Percentiles rank a stretch among this genome's conserved stretches.
Conservation (phyloP, 2,329 filamentous ascomycete genomes). For the Atkinsonella hypoxylon region DNA sequence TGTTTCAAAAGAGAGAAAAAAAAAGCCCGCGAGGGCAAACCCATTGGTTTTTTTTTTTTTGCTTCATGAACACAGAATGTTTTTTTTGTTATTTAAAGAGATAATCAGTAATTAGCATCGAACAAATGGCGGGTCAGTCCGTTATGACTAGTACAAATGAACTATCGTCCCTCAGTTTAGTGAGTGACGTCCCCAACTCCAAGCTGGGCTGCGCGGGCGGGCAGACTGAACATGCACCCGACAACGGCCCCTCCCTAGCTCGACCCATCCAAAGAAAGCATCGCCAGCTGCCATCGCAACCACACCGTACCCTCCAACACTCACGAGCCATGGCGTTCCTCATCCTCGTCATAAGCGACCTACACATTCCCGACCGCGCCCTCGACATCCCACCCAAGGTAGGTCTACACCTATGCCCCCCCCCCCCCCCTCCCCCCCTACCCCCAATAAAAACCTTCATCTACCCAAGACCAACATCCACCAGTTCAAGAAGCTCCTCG, state of each 20-base stretch:
- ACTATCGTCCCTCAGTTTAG: too few species aligned
- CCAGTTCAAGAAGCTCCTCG: constrained; percentile 77
- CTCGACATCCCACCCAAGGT: constrained; percentile 87
- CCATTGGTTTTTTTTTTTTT: neutral
- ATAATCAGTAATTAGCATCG: too few species aligned
- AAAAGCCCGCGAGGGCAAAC: neutral
- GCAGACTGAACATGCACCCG: too few species aligned
- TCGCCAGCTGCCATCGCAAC: too few species aligned
- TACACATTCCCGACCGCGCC: constrained; percentile 86
- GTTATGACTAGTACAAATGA: too few species aligned
- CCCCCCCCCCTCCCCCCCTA: constrained; percentile 1
- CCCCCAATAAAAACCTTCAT: constrained; percentile 2
- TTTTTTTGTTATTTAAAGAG: too few species aligned
- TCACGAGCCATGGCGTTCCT: constrained; percentile 74
- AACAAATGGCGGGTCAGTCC: too few species aligned
- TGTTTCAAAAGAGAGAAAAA: neutral
- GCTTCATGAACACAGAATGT: neutral
- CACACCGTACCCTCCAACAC: too few species aligned
- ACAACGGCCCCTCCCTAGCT: too few species aligned
- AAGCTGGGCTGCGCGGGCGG: too few species aligned
- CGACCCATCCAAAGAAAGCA: too few species aligned
- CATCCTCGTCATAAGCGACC: constrained; percentile 83
- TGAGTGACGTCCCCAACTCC: too few species aligned
- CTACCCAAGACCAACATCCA: constrained; percentile 3
- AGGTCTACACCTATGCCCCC: constrained; percentile 9